These are phyloP conservation scores for Phytophthora multivora DNA, from an alignment of 352 stramenopile genomes.

Conservation along the genomic window DNA sequence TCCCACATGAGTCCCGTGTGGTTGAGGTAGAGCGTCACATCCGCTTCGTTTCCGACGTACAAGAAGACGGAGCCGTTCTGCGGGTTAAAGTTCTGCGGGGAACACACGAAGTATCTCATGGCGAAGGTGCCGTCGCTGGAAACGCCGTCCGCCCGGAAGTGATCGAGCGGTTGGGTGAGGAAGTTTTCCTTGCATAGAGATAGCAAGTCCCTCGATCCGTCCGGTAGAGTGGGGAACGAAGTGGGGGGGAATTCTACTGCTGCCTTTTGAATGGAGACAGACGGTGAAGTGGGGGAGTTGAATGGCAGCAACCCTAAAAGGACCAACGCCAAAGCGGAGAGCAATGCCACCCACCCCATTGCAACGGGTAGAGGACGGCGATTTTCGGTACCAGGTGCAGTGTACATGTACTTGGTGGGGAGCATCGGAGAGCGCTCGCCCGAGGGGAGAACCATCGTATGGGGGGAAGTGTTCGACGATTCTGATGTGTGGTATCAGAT, in stretches of 20 bases:
- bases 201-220: slow-evolving; percentile 44
- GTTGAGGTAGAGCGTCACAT: slow-evolving; percentile 70
- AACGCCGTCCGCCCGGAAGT: slow-evolving; percentile 40
- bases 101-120: slow-evolving; percentile 77
- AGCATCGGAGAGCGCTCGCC: slow-evolving; percentile 37
- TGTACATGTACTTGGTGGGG: slow-evolving; percentile 5
- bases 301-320: slow-evolving; percentile 6
- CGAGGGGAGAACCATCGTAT: slow-evolving; percentile 8
- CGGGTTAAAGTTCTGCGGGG: slow-evolving; percentile 47
- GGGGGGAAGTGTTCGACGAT: slow-evolving; percentile 7
- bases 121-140: slow-evolving; percentile 39
- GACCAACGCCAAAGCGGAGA: slow-evolving; percentile 15
- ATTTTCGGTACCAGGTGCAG: background rate
- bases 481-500: slow-evolving; percentile 2
- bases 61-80: slow-evolving; percentile 65
- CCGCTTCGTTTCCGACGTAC: slow-evolving; percentile 76
- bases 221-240: slow-evolving; percentile 20
- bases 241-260: background rate
- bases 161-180: slow-evolving; percentile 54
- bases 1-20: slow-evolving; percentile 79
- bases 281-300: background rate
- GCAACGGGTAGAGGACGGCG: slow-evolving; percentile 31
- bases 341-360: slow-evolving; percentile 29
- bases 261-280: background rate
- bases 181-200: slow-evolving; percentile 48